Evolutionary conservation across 176 grass and related monocot species (phyloP), one percentile per base, ranked within the genome.

Genomic region (Eleusine coracana): DNA sequence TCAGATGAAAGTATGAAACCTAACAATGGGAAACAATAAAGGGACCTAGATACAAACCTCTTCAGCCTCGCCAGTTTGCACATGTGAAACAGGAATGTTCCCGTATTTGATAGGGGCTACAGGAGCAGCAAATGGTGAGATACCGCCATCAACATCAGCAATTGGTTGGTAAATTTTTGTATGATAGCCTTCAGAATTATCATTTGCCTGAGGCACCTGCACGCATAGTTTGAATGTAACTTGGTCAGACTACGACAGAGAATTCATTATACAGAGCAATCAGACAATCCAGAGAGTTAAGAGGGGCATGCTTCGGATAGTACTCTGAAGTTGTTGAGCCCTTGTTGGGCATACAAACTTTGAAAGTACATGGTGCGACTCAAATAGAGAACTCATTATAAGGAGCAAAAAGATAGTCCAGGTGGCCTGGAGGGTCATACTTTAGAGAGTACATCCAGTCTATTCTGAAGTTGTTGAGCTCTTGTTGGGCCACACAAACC

Each of bases 171-270:
- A 89, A 60, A 92, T 62, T 82, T 89, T 89, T 45, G 67, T 29
- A 65, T 89, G 89, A 75, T 91, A 91, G 69, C 68, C 85, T 46
- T 88, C 59, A 27, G 84, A 79, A 66, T 82, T 63, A 85, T 89
- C 88, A 77, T 85, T 86, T 75, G 88, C 73, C 81, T 96, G 88
- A 73, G 89, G 93, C 67, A 92, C 81, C 93, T 93, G 82, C 27
- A 84, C 50, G 5, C 58, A 10, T 34, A 59, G 31, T 80, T 86
- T 65, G 7, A 63, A 11, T 68, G 20, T 31, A 20, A 20, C 20
- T 70, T 61, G n/a, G 58, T 27, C 58, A 61, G n/a, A 61, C 58
- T 60, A n/a, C 25, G 11, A 61, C 58, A 2, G 18, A 61, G n/a
- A 61, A 61, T 61, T 27, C 21, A 61, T 61, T 61, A 61, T 61